phyloP scores from a whole-genome alignment of 2,329 filamentous ascomycete species.

The Microascus cirrosus region DNA sequence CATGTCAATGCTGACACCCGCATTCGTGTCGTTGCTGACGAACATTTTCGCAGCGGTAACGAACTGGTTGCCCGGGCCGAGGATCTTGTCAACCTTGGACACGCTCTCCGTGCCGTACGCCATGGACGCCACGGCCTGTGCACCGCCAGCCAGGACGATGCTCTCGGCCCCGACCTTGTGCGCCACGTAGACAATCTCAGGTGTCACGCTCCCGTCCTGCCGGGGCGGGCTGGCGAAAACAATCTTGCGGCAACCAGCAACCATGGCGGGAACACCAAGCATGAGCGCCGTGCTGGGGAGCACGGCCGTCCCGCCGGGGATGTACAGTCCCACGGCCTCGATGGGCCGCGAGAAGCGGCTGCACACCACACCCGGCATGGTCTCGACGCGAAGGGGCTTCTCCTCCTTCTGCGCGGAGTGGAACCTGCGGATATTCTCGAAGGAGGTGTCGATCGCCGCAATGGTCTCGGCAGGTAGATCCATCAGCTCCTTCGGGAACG shows the following conservation, averaged over 20 bases:
- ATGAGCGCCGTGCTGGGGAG: conserved; percentile 93
- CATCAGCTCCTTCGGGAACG: conserved; percentile 81
- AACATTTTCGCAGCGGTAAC: conserved; percentile 98
- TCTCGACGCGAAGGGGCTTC: conserved; percentile 76
- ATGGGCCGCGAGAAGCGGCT: conserved; percentile 88
- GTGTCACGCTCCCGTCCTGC: conserved; percentile 79
- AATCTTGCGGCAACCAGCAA: conserved; percentile 91
- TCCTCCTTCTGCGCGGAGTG: conserved; percentile 84
- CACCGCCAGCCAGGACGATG: conserved; percentile 90
- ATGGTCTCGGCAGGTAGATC: conserved; percentile 72
- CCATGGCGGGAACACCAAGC: conserved; percentile 95
- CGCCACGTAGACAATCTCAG: conserved; percentile 93
- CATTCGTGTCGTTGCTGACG: conserved; percentile 93
- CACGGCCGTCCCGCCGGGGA: conserved; percentile 94
- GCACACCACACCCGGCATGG: conserved; percentile 94
- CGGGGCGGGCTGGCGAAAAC: conserved; percentile 87
- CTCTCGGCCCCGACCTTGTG: conserved; percentile 95
- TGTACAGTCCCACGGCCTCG: conserved; percentile 90
- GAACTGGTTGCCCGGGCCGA: conserved; percentile 95
- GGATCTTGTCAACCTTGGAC: conserved; percentile 96
- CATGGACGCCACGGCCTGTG: conserved; percentile 91
- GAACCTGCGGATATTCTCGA: conserved; percentile 89
- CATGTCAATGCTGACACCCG: conserved; percentile 95
- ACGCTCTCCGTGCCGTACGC: conserved; percentile 94
- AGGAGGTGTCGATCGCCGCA: conserved; percentile 86